Percentiles rank a stretch among this genome's conserved stretches.
Evolutionary conservation across 2,329 filamentous ascomycete species (phyloP).

Genomic region (Trichoderma endophyticum): DNA sequence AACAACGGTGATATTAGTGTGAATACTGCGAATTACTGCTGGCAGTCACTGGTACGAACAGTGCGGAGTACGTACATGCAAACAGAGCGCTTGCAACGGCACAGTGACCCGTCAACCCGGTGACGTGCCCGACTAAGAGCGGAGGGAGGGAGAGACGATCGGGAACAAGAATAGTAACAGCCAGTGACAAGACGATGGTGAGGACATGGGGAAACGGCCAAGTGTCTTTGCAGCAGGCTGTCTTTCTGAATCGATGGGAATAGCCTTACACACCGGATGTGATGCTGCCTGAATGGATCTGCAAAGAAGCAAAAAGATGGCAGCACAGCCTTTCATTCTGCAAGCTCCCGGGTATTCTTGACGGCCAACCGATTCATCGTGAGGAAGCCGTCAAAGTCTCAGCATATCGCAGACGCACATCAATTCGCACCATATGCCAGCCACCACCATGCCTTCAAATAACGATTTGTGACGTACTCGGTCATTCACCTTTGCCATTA

Average conservation of each 20-base stretch:
- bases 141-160: background rate
- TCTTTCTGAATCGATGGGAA: background rate
- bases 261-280: background rate
- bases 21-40: background rate
- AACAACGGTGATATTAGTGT: background rate
- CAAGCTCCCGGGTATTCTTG: background rate
- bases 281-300: background rate
- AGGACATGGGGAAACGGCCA: background rate
- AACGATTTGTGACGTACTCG: background rate
- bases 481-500: background rate
- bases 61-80: background rate
- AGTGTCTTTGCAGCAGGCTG: background rate
- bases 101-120: background rate
- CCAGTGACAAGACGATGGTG: background rate
- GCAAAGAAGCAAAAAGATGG: background rate
- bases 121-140: background rate
- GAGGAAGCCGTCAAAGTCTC: background rate
- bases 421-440: background rate
- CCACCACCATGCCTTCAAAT: background rate
- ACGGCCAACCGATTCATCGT: background rate
- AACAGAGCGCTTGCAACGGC: constrained; percentile 12
- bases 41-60: background rate
- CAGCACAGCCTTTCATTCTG: background rate
- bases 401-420: background rate
- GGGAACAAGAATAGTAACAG: constrained; percentile 11